Conservation (phyloP, 2,329 filamentous ascomycete genomes). For the Colletotrichum viniferum region DNA sequence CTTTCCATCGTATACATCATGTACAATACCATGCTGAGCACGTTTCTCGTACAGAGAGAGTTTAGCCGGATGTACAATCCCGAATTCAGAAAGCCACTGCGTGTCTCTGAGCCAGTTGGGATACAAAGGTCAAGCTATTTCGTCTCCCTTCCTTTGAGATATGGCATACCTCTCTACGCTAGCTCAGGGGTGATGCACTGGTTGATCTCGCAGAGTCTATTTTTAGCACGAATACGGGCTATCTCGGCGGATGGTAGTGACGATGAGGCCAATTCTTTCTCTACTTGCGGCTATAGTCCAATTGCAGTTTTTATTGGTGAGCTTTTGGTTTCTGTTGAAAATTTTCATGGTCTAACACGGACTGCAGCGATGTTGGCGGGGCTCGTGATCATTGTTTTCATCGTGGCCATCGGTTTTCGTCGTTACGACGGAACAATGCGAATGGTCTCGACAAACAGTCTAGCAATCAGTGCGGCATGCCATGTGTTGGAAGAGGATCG, state of each 20-base stretch:
- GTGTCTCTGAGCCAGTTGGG: slow-evolving; percentile 44
- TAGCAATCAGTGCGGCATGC: background rate
- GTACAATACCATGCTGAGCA: slow-evolving; percentile 49
- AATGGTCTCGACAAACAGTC: slow-evolving; percentile 11
- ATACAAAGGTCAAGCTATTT: slow-evolving; percentile 47
- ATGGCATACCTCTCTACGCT: slow-evolving; percentile 42
- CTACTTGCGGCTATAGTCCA: slow-evolving; percentile 33
- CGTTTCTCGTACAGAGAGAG: slow-evolving; percentile 49
- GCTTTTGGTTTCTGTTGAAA: background rate
- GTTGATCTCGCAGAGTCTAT: slow-evolving; percentile 52
- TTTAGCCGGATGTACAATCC: slow-evolving; percentile 42
- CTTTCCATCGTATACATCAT: slow-evolving; percentile 49
- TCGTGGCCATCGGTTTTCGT: slow-evolving; percentile 27
- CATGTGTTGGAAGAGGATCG: background rate
- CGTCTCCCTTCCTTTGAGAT: slow-evolving; percentile 49
- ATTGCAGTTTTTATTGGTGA: background rate
- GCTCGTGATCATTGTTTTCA: slow-evolving; percentile 6
- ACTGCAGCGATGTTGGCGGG: slow-evolving; percentile 20
- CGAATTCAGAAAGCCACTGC: slow-evolving; percentile 36
- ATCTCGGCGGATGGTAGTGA: slow-evolving; percentile 24
- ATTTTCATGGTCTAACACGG: background rate
- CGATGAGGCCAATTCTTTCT: slow-evolving; percentile 31
- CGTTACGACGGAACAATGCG: slow-evolving; percentile 35
- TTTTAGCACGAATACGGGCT: slow-evolving; percentile 41
- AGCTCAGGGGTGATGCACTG: slow-evolving; percentile 46